These are phyloP conservation scores for Fraxinus xanthoxyloides DNA, from an alignment of 305 asterid species.

Conservation along the genomic window DNA sequence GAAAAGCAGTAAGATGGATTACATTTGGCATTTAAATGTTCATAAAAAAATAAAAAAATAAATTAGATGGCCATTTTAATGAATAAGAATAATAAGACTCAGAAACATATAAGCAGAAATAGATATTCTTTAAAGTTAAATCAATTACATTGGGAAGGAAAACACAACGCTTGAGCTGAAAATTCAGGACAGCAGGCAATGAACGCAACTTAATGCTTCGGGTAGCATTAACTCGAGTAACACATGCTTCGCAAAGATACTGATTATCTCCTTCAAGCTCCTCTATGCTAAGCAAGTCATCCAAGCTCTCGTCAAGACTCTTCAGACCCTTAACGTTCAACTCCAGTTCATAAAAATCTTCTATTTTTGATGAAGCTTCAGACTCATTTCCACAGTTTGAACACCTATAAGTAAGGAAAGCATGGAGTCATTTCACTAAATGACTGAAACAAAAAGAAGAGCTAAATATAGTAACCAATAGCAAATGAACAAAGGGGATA, in stretches of 20 bases:
- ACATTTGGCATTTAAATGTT: neutral
- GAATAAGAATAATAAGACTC: constrained; percentile 1
- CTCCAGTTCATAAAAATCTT: constrained; percentile 97
- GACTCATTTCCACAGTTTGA: constrained; percentile 93
- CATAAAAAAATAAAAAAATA: neutral
- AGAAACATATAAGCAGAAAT: constrained; percentile 1
- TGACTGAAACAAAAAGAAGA: constrained; percentile 1
- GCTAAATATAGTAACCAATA: neutral
- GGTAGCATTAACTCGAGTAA: constrained; percentile 87
- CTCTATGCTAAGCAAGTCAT: constrained; percentile 85
- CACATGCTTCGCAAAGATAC: constrained; percentile 82
- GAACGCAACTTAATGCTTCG: constrained; percentile 95
- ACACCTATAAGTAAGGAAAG: constrained; percentile 52
- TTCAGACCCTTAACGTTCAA: constrained; percentile 90
- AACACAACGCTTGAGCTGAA: constrained; percentile 98
- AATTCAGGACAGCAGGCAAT: constrained; percentile 81
- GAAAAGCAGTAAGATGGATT: neutral
- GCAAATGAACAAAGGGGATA: neutral
- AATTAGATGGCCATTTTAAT: neutral
- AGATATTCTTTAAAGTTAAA: constrained; percentile 19
- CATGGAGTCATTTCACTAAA: constrained; percentile 17
- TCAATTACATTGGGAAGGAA: constrained; percentile 89
- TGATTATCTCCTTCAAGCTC: constrained; percentile 98
- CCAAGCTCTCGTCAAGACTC: constrained; percentile 83
- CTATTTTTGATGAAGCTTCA: constrained; percentile 86